Conservation (phyloP, 768 basidiomycete species). For the Leccinum aurantiacum region DNA sequence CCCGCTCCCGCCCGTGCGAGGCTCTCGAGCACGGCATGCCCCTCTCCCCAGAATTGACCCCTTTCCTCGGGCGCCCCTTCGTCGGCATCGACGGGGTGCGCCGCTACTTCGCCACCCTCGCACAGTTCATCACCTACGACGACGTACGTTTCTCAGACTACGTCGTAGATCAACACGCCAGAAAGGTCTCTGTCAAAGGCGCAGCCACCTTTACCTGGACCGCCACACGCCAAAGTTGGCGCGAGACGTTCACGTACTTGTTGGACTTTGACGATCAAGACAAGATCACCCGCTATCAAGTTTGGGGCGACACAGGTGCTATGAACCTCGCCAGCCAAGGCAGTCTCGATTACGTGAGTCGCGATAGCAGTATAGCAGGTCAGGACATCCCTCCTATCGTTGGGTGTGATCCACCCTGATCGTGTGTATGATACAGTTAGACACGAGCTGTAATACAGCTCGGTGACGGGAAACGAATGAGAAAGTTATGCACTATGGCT, state of each 20-base stretch:
- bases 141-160: conserved; percentile 55
- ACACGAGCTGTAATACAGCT: conserved; percentile 4
- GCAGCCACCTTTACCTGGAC: conserved; percentile 57
- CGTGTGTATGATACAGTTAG: conserved; percentile 17
- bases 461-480: background rate
- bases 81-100: conserved; percentile 42
- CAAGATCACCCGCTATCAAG: conserved; percentile 59
- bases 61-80: conserved; percentile 59
- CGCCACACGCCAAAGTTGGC: conserved; percentile 53
- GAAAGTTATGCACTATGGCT: background rate
- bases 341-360: conserved; percentile 30
- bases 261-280: conserved; percentile 58
- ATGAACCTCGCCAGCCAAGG: conserved; percentile 59
- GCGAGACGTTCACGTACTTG: conserved; percentile 59
- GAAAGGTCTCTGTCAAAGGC: conserved; percentile 57
- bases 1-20: conserved; percentile 40
- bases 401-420: background rate
- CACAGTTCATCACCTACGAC: conserved; percentile 47
- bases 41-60: conserved; percentile 46
- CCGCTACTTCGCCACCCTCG: conserved; percentile 51
- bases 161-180: conserved; percentile 48
- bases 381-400: background rate
- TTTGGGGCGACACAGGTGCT: conserved; percentile 70
- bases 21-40: conserved; percentile 57
- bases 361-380: background rate